These are phyloP conservation scores for Rubia tinctorum DNA, from an alignment of 305 asterid genomes.

Conservation along the genomic window DNA sequence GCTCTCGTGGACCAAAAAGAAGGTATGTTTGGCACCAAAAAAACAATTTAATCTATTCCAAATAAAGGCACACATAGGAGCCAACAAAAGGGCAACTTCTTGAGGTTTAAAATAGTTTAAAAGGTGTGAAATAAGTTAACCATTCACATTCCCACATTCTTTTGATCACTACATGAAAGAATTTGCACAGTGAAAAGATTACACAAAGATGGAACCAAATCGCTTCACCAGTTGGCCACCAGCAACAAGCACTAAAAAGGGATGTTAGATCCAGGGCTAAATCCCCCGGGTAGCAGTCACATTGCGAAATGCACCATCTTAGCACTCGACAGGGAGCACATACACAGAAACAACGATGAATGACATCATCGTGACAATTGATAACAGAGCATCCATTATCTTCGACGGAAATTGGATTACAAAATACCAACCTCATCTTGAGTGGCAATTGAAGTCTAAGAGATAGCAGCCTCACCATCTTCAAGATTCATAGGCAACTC, in stretches of 20 bases:
- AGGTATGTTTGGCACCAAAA: no score
- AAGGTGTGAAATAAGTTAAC: neutral
- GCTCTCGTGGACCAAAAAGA: no score
- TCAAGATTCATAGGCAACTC: neutral
- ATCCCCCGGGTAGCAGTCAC: no score
- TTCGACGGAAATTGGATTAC: neutral
- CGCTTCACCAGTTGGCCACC: neutral
- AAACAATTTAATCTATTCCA: no score
- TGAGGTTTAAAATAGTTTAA: neutral
- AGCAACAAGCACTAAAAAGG: neutral
- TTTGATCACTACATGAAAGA: neutral
- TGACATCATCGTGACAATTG: neutral
- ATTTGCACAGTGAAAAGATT: neutral
- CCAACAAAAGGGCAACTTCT: constrained; percentile 6
- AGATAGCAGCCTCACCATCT: neutral
- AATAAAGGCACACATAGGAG: neutral
- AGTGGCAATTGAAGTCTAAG: neutral
- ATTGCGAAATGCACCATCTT: no score
- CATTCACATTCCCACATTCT: neutral
- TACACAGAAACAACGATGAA: neutral
- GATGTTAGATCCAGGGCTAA: neutral
- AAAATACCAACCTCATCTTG: neutral
- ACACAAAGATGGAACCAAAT: neutral
- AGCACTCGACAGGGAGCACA: no score
- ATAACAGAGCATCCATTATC: neutral